Base-by-base conservation (phyloP, 75 land plant species). In the Pinus tabuliformis region DNA sequence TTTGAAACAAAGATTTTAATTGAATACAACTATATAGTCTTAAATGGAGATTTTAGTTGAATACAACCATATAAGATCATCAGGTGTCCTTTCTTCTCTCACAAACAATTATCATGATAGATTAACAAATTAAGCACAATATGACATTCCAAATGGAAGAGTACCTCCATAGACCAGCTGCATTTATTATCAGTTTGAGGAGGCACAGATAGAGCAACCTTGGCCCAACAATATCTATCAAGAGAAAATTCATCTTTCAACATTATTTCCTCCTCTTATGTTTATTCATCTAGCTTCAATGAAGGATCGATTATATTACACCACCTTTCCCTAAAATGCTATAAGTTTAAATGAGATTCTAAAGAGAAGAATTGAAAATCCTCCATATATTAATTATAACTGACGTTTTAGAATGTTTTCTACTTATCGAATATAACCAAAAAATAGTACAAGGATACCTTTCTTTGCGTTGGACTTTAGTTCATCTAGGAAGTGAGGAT, bases 101-200 rank as follows among this genome's bases (percentile, higher is more conserved):
- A 9, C 3, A 20, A 68, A 18, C 42, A 36, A 7, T 9, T 15
- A 20, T 64, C 17, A 17, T 2, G 39, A 39, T 17, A 39, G 21
- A 6, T 6, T 14, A 18, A 3, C 18, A 39, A 18, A 20, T 20
- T 30, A 68, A 33, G 36, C 37, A 37, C 6, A 39, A 3, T 7
- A n/a, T n/a, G n/a, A n/a, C n/a, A n/a, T n/a, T n/a, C n/a, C n/a
- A n/a, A n/a, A n/a, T n/a, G n/a, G n/a, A 5, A 72, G 49, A 6
- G 56, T 52, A 72, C 56, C n/a, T 24, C 56, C 5, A 72, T 76
- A 49, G 74, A 94, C 98, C 98, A 80, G 70, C 90, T 75, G 76
- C 99, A 97, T 70, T 95, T 94, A 80, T 78, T 91, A 76, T 97
- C 96, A 37, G 99, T 97, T 9, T 98, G 91, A 59, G 84, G 77